Evolutionary conservation across 164 flowering plant genomes (phyloP).

Genomic region (Hamamelis virginiana): DNA sequence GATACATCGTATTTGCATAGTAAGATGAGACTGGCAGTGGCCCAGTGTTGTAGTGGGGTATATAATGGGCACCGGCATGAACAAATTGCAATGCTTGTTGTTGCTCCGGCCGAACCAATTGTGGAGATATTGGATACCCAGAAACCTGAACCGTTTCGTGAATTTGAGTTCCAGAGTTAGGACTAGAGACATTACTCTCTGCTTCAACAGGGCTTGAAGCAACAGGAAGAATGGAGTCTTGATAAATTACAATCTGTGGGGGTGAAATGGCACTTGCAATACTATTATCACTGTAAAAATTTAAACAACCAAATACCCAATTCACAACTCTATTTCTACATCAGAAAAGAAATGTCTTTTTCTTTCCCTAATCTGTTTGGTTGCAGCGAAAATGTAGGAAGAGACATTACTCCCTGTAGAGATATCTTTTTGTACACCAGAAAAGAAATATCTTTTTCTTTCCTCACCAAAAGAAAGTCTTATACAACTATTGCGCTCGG

Average conservation of each 20-base stretch:
- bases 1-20: slow-evolving; percentile 31
- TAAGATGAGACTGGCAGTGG: slow-evolving; percentile 24
- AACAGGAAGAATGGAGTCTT: slow-evolving; percentile 25
- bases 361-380: background rate
- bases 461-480: too few relatives aligned
- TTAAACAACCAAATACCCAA: background rate
- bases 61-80: slow-evolving; percentile 23
- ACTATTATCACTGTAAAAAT: slow-evolving; percentile 32
- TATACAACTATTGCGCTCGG: too few relatives aligned
- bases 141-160: slow-evolving; percentile 20
- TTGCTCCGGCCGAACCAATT: slow-evolving; percentile 19
- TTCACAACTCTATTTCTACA: background rate
- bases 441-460: too few relatives aligned
- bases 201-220: slow-evolving; percentile 15
- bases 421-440: too few relatives aligned
- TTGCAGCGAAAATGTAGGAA: background rate
- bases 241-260: slow-evolving; percentile 16
- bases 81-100: slow-evolving; percentile 25
- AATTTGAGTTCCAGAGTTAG: slow-evolving; percentile 10
- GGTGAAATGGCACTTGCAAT: slow-evolving; percentile 14
- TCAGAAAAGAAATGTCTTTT: background rate
- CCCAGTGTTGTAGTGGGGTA: slow-evolving; percentile 26
- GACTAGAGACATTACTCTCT: slow-evolving; percentile 19
- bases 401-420: too few relatives aligned
- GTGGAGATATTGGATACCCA: slow-evolving; percentile 24